These are phyloP conservation scores for Puccinellia tenuiflora DNA, from an alignment of 176 grass and related monocot species.

Conservation along the genomic window DNA sequence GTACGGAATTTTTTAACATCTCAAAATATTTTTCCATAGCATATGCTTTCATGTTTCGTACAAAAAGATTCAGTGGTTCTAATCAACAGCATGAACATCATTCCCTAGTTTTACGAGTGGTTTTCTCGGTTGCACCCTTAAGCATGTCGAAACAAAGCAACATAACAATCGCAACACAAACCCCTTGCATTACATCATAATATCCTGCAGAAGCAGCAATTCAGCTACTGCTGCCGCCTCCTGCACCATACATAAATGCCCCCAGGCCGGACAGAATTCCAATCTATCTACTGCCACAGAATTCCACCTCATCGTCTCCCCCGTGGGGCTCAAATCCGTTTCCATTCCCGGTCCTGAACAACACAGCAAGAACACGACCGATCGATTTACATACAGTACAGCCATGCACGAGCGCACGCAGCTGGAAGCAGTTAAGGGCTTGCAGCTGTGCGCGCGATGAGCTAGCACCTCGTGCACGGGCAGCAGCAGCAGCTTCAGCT, in stretches of 20 bases:
- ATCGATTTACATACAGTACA: neutral
- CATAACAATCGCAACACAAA: constrained; percentile 7
- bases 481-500: neutral
- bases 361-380: constrained; percentile 24
- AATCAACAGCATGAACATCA: neutral
- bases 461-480: constrained; percentile 14
- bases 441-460: constrained; percentile 17
- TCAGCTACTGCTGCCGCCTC: constrained; percentile 15
- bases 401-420: neutral
- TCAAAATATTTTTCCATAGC: no score
- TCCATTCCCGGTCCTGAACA: constrained; percentile 31
- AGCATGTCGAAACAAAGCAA: constrained; percentile 19
- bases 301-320: neutral
- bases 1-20: no score
- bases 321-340: constrained; percentile 6
- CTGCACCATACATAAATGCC: constrained; percentile 29
- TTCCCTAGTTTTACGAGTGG: neutral
- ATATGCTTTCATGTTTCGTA: no score
- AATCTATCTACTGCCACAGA: constrained; percentile 12
- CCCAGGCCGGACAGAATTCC: constrained; percentile 31
- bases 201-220: neutral
- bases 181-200: neutral
- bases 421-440: constrained; percentile 15
- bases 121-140: neutral
- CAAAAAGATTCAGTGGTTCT: neutral